Evolutionary conservation across 805 yeast species (phyloP), one percentile per base, ranked within the genome.

Genomic region (Lipomyces oligophaga): DNA sequence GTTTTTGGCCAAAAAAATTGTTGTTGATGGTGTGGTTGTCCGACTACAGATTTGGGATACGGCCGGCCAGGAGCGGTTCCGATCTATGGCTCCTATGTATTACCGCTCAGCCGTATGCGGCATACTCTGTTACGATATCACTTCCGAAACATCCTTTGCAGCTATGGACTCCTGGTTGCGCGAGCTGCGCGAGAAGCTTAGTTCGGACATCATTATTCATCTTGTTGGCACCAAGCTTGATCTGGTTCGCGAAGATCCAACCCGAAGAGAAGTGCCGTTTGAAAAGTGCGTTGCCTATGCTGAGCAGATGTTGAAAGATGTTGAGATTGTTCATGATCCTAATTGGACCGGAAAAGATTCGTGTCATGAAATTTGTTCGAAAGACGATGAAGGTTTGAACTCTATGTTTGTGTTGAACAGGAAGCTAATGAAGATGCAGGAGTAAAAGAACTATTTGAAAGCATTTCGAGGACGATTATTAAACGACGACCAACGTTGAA

Each of bases 51-150:
- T 80, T 7, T 80, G 96, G 96, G 96, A 88, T 66, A 88, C 96
- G 33, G 96, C 96, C 1, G 96, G 96, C n/a, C 96, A 88, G 70
- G 96, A 88, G 67, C 76, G 96, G 63, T 88, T 88, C 72, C 79
- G 96, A 70, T 86, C 96, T 34, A 88, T 88, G 70, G 89, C 67
- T 1, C 67, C 67, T n/a, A 63, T 63, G 63, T 63, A 63, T 50
- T 63, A 63, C 68, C 79, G 67, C 25, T 59, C 64, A 11, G 67
- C 67, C 11, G 57, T 60, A n/a, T 63, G 67, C 43, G 67, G 67
- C 31, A 63, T 63, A 27, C 55, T 63, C 26, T 63, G 67, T 51
- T 63, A 63, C 47, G 67, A 63, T 49, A 63, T 63, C 38, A 63
- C 67, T 5, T 60, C 65, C 21, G 58, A 53, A 38, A 63, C 64